Conservation (phyloP, 2,329 filamentous ascomycete genomes). For the Talaromyces piceae region DNA sequence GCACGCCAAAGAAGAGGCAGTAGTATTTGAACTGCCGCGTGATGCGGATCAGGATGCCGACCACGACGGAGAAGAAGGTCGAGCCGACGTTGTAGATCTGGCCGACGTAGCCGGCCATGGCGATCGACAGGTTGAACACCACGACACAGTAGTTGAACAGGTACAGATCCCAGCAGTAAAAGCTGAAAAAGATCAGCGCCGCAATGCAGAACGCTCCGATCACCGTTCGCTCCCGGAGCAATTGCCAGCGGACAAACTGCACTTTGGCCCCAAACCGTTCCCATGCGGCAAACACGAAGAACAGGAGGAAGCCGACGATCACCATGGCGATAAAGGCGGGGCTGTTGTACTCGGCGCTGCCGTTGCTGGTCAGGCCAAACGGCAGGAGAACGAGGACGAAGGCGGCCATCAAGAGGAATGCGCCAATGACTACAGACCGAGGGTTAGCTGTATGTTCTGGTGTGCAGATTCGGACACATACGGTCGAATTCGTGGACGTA, state of each 20-base stretch:
- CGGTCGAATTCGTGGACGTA: conserved; percentile 58
- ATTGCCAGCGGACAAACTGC: conserved; percentile 49
- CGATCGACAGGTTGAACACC: conserved; percentile 40
- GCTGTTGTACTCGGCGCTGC: conserved; percentile 35
- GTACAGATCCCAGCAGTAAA: conserved; percentile 48
- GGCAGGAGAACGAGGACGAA: conserved; percentile 59
- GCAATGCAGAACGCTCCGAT: conserved; percentile 46
- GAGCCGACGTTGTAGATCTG: conserved; percentile 49
- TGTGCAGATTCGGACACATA: conserved; percentile 23
- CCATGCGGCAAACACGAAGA: conserved; percentile 48
- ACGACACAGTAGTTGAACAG: conserved; percentile 49
- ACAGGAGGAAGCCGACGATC: conserved; percentile 46
- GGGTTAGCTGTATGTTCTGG: conserved; percentile 34
- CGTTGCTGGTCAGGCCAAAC: conserved; percentile 47
- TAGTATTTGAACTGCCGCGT: conserved; percentile 48
- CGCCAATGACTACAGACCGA: conserved; percentile 47
- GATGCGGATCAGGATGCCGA: conserved; percentile 44
- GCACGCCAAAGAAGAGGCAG: conserved; percentile 45
- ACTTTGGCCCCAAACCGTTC: conserved; percentile 47
- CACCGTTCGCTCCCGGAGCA: conserved; percentile 43
- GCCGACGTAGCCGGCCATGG: conserved; percentile 39
- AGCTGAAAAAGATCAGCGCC: conserved; percentile 43
- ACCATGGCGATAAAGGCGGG: conserved; percentile 44
- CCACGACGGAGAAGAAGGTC: conserved; percentile 43
- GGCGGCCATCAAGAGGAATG: conserved; percentile 52